Percentiles rank a stretch among this genome's conserved stretches.
Evolutionary conservation across 2,329 filamentous ascomycete species (phyloP).

Genomic region (Colletotrichum sp.): DNA sequence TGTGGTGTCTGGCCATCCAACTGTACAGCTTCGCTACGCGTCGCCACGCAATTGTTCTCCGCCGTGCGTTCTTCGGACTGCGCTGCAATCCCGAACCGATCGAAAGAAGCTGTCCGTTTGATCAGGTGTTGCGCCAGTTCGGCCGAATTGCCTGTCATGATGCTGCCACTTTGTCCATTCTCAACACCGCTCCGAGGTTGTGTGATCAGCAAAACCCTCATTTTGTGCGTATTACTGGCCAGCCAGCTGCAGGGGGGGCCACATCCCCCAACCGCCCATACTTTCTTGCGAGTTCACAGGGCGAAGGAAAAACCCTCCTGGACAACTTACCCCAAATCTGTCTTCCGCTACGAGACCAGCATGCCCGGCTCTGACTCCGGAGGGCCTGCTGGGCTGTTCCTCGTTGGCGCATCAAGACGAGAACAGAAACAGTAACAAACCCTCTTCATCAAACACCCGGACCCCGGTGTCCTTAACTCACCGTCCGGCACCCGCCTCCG

Average conservation of each 20-base stretch:
- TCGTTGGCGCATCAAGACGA: not conserved
- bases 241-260: not conserved
- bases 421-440: not conserved
- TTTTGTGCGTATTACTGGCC: not conserved
- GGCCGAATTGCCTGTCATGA: not conserved
- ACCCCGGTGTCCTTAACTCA: not conserved
- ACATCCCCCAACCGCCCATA: not conserved
- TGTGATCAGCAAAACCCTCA: not conserved
- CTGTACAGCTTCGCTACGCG: not conserved
- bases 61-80: not conserved
- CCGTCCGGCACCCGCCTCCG: not conserved
- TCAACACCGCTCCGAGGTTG: not conserved
- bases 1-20: not conserved
- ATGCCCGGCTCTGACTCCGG: not conserved
- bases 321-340: not conserved
- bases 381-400: not conserved
- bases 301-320: not conserved
- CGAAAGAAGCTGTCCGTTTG: not conserved
- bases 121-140: not conserved
- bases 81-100: not conserved
- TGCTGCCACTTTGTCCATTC: not conserved
- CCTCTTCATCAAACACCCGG: not conserved
- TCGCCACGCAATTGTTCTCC: not conserved
- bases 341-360: not conserved
- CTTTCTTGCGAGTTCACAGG: not conserved